phyloP scores from a whole-genome alignment of 208 protist species.

The Porcisia deanei region DNA sequence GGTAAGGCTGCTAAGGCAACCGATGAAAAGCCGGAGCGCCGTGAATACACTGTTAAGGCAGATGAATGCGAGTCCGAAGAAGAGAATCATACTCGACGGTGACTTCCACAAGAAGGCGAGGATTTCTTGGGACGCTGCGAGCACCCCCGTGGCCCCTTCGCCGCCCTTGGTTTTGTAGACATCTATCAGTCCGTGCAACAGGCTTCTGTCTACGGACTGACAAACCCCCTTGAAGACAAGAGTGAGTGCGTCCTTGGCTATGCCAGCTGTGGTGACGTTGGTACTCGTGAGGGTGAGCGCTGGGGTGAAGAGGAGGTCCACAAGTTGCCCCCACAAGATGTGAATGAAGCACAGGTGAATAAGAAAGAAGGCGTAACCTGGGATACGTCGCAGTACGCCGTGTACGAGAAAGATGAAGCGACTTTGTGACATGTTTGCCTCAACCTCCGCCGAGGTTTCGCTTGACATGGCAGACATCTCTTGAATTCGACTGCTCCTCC shows the following conservation, averaged over 20 bases:
- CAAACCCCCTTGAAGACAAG: constrained; percentile 9
- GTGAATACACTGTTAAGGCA: constrained; percentile 19
- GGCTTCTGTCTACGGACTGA: constrained; percentile 25
- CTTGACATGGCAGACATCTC: background rate
- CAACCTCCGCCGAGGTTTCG: background rate
- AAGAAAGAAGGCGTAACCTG: constrained; percentile 32
- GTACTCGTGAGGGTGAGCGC: constrained; percentile 9
- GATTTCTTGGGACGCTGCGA: constrained; percentile 6
- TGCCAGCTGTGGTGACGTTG: constrained; percentile 14
- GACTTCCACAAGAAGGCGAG: constrained; percentile 31
- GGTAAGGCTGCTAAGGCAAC: constrained; percentile 24
- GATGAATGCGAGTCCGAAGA: constrained; percentile 32
- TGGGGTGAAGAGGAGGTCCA: constrained; percentile 32
- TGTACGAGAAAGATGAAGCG: constrained; percentile 18
- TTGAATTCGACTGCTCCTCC: background rate
- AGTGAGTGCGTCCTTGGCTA: background rate
- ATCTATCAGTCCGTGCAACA: constrained; percentile 25
- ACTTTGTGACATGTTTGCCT: background rate
- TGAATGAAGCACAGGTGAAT: constrained; percentile 34
- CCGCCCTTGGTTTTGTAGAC: constrained; percentile 17
- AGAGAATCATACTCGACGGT: constrained; percentile 34
- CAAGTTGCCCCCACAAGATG: constrained; percentile 32
- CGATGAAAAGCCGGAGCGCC: constrained; percentile 3
- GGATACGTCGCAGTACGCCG: constrained; percentile 26
- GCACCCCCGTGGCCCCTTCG: background rate